phyloP scores from a whole-genome alignment of 2,329 filamentous ascomycete genomes.

The Capronia americana region DNA sequence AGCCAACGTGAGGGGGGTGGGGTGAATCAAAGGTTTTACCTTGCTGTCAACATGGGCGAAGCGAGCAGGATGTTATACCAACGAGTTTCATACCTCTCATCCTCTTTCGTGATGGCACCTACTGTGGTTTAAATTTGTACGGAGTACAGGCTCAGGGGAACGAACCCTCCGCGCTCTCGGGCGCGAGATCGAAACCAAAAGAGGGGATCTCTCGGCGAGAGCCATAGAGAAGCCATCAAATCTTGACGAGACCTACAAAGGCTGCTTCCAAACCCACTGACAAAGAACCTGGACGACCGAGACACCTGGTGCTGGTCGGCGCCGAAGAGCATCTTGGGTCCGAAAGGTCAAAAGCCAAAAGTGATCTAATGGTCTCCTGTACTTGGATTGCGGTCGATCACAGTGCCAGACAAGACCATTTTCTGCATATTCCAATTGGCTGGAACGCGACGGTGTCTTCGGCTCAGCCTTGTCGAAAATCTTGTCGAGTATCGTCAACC shows the following conservation, averaged over 20 bases:
- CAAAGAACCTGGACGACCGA: not conserved
- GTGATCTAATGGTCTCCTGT: not conserved
- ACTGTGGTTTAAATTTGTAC: not conserved
- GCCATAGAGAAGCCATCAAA: not conserved
- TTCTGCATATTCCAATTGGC: not conserved
- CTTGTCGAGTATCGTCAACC: not conserved
- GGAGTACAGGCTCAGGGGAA: constrained; percentile 10
- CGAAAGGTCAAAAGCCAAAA: not conserved
- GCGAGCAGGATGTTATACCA: constrained; percentile 6
- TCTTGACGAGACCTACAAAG: not conserved
- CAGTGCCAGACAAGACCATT: not conserved
- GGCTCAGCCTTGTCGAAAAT: not conserved
- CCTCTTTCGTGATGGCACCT: constrained; percentile 9
- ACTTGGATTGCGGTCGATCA: not conserved
- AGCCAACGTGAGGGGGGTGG: not conserved
- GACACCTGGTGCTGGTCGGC: not conserved
- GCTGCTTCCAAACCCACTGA: not conserved
- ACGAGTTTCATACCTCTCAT: not conserved
- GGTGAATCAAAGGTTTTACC: not conserved
- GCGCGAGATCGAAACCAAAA: constrained; percentile 3
- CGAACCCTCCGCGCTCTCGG: constrained; percentile 9
- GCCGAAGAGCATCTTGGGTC: not conserved
- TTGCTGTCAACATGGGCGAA: not conserved
- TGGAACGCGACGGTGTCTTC: not conserved
- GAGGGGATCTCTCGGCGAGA: not conserved